These are phyloP conservation scores for Xerocomus amazonicus DNA, from an alignment of 1,284 basidiomycete genomes.

Conservation along the genomic window DNA sequence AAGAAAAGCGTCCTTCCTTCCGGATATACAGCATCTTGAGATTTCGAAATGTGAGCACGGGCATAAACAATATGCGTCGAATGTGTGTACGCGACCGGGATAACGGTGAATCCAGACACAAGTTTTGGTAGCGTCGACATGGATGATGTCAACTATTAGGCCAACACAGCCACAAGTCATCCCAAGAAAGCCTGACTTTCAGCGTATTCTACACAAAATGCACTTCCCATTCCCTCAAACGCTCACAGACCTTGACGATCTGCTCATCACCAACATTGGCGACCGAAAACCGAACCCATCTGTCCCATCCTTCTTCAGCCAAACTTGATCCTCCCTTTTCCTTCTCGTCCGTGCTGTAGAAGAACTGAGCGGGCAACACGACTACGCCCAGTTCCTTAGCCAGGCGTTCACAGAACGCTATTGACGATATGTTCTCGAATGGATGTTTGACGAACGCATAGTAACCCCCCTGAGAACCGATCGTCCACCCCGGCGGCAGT, in stretches of 20 bases:
- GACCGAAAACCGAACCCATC: slow-evolving; percentile 77
- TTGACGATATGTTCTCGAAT: slow-evolving; percentile 47
- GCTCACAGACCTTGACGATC: slow-evolving; percentile 54
- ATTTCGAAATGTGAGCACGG: slow-evolving; percentile 50
- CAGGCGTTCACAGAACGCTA: slow-evolving; percentile 56
- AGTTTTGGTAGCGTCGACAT: slow-evolving; percentile 19
- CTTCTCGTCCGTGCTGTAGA: slow-evolving; percentile 36
- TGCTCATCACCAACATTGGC: slow-evolving; percentile 74
- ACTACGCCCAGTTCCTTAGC: slow-evolving; percentile 65
- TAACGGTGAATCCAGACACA: slow-evolving; percentile 51
- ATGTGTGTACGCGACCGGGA: slow-evolving; percentile 54
- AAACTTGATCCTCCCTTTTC: slow-evolving; percentile 21
- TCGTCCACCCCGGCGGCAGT: slow-evolving; percentile 52
- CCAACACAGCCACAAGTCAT: neutral
- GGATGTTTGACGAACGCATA: slow-evolving; percentile 78
- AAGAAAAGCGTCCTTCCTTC: slow-evolving; percentile 78
- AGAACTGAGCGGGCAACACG: slow-evolving; percentile 68
- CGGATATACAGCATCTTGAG: slow-evolving; percentile 44
- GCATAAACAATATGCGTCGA: slow-evolving; percentile 64
- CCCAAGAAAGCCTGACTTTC: too few relatives aligned
- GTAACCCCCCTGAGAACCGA: slow-evolving; percentile 68
- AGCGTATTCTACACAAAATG: slow-evolving; percentile 4
- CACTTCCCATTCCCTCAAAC: slow-evolving; percentile 47
- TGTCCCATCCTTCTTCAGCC: slow-evolving; percentile 35
- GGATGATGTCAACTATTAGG: neutral